Conservation (phyloP, 2,329 filamentous ascomycete species). For the Drechslerella dactyloides region DNA sequence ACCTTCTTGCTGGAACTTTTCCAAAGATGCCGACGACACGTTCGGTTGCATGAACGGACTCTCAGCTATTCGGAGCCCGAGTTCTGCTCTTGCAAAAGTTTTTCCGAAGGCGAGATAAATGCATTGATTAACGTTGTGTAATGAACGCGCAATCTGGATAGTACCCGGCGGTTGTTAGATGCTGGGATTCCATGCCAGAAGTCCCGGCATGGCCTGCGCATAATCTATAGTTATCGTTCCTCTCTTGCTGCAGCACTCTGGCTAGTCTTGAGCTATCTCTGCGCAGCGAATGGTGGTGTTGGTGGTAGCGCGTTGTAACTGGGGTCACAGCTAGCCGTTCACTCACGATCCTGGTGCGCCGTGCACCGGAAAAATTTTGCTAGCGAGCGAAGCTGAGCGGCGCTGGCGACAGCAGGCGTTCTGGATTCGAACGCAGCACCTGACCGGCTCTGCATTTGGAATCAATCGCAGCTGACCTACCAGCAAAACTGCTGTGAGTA, state of each 20-base stretch:
- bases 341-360: background rate
- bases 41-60: background rate
- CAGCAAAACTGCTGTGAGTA: background rate
- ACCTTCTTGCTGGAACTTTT: slow-evolving; percentile 27
- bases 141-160: background rate
- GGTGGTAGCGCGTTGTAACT: too few relatives aligned
- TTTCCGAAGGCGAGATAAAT: slow-evolving; percentile 27
- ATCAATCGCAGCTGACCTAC: background rate
- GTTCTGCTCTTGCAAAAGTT: slow-evolving; percentile 33
- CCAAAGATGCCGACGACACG: background rate
- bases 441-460: slow-evolving; percentile 16
- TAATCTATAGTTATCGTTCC: too few relatives aligned
- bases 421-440: slow-evolving; percentile 4
- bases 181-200: slow-evolving; percentile 15
- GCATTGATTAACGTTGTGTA: background rate
- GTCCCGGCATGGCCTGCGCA: too few relatives aligned
- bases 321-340: too few relatives aligned
- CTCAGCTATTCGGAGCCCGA: background rate
- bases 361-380: slow-evolving; percentile 30
- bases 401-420: background rate
- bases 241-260: too few relatives aligned
- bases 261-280: too few relatives aligned
- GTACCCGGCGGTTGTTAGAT: slow-evolving; percentile 2
- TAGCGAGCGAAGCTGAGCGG: slow-evolving; percentile 16
- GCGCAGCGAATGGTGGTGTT: too few relatives aligned